phyloP scores from a whole-genome alignment of 345 rosid genomes.

The Heritiera fomes region DNA sequence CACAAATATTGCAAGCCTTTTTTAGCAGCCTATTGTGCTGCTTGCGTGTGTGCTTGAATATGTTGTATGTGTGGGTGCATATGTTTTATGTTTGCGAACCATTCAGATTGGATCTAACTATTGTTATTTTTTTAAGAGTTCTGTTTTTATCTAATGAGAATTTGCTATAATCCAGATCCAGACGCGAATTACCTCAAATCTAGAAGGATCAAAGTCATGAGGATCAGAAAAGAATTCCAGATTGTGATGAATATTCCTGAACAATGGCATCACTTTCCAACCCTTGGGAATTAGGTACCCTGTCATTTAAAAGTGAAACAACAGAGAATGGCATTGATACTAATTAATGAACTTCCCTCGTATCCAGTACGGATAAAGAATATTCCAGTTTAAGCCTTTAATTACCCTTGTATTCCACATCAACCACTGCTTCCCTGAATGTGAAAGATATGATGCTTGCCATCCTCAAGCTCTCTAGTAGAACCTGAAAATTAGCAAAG shows the following conservation, averaged over 20 bases:
- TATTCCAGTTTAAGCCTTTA: conserved; percentile 15
- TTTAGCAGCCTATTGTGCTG: not conserved
- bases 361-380: conserved; percentile 2
- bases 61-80: not conserved
- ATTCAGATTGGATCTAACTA: no score
- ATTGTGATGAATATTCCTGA: conserved; percentile 91
- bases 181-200: conserved; percentile 63
- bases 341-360: not conserved
- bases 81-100: no score
- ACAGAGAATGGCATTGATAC: not conserved
- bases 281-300: conserved; percentile 93
- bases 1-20: not conserved
- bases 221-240: conserved; percentile 75
- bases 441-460: conserved; percentile 93
- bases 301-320: conserved; percentile 24
- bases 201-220: conserved; percentile 74
- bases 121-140: no score
- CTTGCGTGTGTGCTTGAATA: not conserved
- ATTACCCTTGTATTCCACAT: conserved; percentile 82
- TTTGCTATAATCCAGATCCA: not conserved
- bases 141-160: not conserved
- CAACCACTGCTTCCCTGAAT: conserved; percentile 83
- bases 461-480: conserved; percentile 80
- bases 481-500: conserved; percentile 35
- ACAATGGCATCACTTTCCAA: conserved; percentile 98